Evolutionary conservation across 371 early-diverging fungal genomes (phyloP), one percentile per base, ranked within the genome.

Genomic region (Mortierella sp.): DNA sequence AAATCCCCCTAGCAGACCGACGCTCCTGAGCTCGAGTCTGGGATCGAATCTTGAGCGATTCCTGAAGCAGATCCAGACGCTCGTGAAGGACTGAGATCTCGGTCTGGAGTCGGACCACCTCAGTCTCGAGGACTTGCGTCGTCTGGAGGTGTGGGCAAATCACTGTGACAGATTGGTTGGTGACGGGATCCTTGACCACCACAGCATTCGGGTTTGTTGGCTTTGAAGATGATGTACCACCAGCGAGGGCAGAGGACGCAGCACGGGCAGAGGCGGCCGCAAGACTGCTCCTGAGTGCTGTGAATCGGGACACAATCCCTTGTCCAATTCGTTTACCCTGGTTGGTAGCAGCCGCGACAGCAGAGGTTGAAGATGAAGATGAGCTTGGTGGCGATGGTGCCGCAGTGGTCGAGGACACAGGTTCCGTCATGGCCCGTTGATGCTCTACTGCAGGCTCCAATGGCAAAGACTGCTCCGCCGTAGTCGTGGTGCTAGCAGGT

Each of bases 221-320:
- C 16, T 64, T 29, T 8, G 71, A 31, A 40, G 73, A 68, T 5
- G 71, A 44, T 1, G 76, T 66, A 1, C 71, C 58, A 1, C 73
- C 70, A 24, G 79, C 68, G 45, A 83, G 75, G 2, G 76, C 79
- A 9, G 71, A 72, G 1, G 78, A 72, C 0, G 78, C 67, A 22
- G 83, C 83, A 34, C 83, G 83, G 14, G 73, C 71, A 6, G 83
- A 83, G 8, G 74, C 83, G 0, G 83, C 78, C 19, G 83, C 79
- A 34, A 83, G 41, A 52, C 83, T 83, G 37, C 64, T 78, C 31
- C 70, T 69, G 4, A 83, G 50, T 1, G 82, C 82, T 24, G 82
- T 61, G 63, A 82, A 77, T 3, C 78, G 71, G 1, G 68, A 66
- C 11, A 77, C 82, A 26, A 81, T 71, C 7, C 73, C 75, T 39